These are phyloP conservation scores for Leishmania major DNA, from an alignment of 208 protist genomes.

Conservation along the genomic window DNA sequence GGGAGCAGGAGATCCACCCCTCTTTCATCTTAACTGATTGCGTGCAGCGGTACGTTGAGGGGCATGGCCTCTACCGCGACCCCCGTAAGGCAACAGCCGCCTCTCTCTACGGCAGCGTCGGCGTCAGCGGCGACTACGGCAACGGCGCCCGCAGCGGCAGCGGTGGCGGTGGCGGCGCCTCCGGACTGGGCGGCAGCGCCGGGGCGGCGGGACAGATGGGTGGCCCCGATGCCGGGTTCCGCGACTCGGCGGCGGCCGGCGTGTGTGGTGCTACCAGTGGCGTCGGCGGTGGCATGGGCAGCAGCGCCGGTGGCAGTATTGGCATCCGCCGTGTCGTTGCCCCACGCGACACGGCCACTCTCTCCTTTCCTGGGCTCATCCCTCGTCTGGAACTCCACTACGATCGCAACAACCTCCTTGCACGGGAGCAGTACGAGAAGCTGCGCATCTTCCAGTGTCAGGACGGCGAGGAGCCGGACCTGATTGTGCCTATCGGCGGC, in stretches of 20 bases:
- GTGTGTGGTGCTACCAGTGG: background rate
- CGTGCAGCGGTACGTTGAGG: conserved; percentile 83
- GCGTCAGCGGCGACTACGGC: conserved; percentile 22
- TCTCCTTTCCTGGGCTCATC: conserved; percentile 76
- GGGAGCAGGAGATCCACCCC: conserved; percentile 76
- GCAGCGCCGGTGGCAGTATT: background rate
- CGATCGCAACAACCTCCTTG: conserved; percentile 83
- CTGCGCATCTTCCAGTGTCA: conserved; percentile 72
- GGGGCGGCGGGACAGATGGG: conserved; percentile 8
- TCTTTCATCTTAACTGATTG: conserved; percentile 59
- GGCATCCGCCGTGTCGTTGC: conserved; percentile 20
- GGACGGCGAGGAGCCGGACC: conserved; percentile 77
- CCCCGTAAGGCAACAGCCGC: conserved; percentile 60
- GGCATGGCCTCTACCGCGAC: conserved; percentile 82
- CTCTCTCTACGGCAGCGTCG: conserved; percentile 33
- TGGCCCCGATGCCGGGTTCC: conserved; percentile 14
- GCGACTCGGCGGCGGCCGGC: conserved; percentile 3
- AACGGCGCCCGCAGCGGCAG: conserved; percentile 13
- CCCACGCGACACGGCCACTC: conserved; percentile 42
- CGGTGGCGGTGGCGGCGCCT: conserved; percentile 3
- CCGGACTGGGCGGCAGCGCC: conserved; percentile 6
- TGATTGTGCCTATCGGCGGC: conserved; percentile 91
- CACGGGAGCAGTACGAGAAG: conserved; percentile 82
- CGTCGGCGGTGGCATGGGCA: conserved; percentile 5
- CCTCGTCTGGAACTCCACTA: conserved; percentile 87